These are phyloP conservation scores for Neolentinus lepideus DNA, from an alignment of 1,284 basidiomycete species.

Conservation along the genomic window DNA sequence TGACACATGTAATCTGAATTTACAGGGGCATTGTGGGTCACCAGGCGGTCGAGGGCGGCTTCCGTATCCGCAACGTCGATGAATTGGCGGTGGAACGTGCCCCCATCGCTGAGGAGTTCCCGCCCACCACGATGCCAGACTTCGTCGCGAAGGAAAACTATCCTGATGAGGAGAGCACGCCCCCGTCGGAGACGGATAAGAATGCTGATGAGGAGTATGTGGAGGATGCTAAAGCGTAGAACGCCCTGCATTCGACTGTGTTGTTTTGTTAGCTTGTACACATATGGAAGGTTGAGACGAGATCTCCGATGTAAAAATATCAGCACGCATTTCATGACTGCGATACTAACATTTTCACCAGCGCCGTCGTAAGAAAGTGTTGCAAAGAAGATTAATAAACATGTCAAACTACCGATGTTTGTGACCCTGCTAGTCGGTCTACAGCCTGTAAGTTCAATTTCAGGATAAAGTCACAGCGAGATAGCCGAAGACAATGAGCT, in stretches of 20 bases:
- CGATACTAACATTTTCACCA: not conserved
- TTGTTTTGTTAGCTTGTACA: not conserved
- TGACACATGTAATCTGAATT: slow-evolving; percentile 11
- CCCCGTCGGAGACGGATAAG: not conserved
- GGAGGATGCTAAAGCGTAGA: not conserved
- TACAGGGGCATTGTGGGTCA: slow-evolving; percentile 44
- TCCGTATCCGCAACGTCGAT: slow-evolving; percentile 42
- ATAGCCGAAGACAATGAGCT: too few species aligned
- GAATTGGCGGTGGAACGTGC: slow-evolving; percentile 22
- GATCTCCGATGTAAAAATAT: not conserved
- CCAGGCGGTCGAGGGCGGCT: slow-evolving; percentile 40
- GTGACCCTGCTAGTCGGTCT: slow-evolving; percentile 70
- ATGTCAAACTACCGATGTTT: slow-evolving; percentile 63
- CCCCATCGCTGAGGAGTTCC: slow-evolving; percentile 6
- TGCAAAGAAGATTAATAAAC: not conserved
- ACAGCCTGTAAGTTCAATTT: slow-evolving; percentile 38
- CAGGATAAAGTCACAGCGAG: too few species aligned
- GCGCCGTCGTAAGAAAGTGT: not conserved
- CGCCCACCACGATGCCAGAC: not conserved
- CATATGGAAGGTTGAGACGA: not conserved
- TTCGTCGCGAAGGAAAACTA: not conserved
- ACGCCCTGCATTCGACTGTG: not conserved
- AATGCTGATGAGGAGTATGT: not conserved
- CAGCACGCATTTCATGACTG: not conserved
- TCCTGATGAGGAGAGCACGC: not conserved